A percentile compares a stretch with the other conserved stretches of the same genome.
phyloP scores from a whole-genome alignment of 78 protist genomes.

The Protostelium mycophagum region DNA sequence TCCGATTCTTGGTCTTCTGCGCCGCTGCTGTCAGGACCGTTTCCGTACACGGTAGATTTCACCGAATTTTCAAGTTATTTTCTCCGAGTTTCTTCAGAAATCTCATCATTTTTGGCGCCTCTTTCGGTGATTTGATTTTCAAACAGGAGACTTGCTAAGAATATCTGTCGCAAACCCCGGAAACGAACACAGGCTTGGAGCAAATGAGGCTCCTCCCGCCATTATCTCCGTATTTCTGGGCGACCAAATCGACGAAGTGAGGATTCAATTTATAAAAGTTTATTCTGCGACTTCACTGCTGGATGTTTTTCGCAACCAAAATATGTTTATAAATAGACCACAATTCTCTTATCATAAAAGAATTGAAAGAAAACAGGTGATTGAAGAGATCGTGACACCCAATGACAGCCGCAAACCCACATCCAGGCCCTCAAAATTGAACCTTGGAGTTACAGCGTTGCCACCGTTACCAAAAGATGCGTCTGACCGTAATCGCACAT shows the following conservation, averaged over 20 bases:
- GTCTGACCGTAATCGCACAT: slow-evolving; percentile 93
- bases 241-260: slow-evolving; percentile 34
- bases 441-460: slow-evolving; percentile 66
- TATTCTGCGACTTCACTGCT: too few relatives aligned
- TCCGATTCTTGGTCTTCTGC: slow-evolving; percentile 53
- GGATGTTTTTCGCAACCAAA: too few relatives aligned
- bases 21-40: slow-evolving; percentile 62
- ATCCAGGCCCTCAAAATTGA: slow-evolving; percentile 16
- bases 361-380: too few relatives aligned
- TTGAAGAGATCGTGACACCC: too few relatives aligned
- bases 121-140: too few relatives aligned
- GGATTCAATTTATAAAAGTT: too few relatives aligned
- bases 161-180: slow-evolving; percentile 73
- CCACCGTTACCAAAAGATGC: slow-evolving; percentile 54
- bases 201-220: slow-evolving; percentile 95
- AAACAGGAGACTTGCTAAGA: slow-evolving; percentile 79
- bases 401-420: too few relatives aligned
- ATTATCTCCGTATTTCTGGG: slow-evolving; percentile 90
- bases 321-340: too few relatives aligned
- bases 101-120: too few relatives aligned
- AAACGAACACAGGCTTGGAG: slow-evolving; percentile 93
- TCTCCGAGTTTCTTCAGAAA: too few relatives aligned
- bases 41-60: slow-evolving; percentile 66
- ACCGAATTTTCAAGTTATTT: too few relatives aligned
- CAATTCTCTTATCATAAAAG: too few relatives aligned